Conservation (phyloP, 2,329 filamentous ascomycete genomes). For the Stemphylium lycopersici region DNA sequence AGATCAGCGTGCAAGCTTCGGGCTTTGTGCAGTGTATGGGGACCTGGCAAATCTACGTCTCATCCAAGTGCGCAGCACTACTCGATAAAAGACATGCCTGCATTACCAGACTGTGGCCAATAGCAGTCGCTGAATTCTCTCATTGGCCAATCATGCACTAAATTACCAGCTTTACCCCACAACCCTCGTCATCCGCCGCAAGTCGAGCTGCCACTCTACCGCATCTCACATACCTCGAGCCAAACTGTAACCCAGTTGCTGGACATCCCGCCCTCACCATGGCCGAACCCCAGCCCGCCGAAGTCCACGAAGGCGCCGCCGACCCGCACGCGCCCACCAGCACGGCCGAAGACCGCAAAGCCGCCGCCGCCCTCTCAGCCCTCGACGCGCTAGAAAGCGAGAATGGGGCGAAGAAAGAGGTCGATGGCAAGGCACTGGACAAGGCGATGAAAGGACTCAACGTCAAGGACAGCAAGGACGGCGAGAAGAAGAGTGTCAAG, state of each 20-base stretch:
- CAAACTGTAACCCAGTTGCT: neutral
- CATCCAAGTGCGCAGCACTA: neutral
- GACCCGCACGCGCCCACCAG: conserved; percentile 51
- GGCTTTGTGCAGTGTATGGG: neutral
- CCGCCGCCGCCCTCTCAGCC: conserved; percentile 73
- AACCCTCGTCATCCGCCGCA: neutral
- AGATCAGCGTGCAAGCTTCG: neutral
- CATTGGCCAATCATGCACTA: conserved; percentile 19
- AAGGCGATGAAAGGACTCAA: conserved; percentile 72
- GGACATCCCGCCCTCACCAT: conserved; percentile 49
- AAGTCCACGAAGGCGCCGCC: conserved; percentile 65
- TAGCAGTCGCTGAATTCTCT: conserved; percentile 19
- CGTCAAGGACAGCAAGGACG: conserved; percentile 49
- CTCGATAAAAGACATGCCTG: neutral
- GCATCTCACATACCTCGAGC: neutral
- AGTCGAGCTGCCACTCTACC: neutral
- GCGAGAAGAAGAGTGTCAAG: conserved; percentile 65
- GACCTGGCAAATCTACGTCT: neutral
- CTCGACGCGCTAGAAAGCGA: conserved; percentile 65
- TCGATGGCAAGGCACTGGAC: conserved; percentile 72
- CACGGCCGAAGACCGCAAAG: conserved; percentile 79
- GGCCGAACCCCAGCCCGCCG: conserved; percentile 66
- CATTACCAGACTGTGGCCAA: conserved; percentile 7
- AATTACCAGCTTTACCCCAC: conserved; percentile 16
- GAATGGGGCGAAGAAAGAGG: conserved; percentile 59